Conservation (phyloP, 306 rosid species). For the Chamaecrista fasciculata region DNA sequence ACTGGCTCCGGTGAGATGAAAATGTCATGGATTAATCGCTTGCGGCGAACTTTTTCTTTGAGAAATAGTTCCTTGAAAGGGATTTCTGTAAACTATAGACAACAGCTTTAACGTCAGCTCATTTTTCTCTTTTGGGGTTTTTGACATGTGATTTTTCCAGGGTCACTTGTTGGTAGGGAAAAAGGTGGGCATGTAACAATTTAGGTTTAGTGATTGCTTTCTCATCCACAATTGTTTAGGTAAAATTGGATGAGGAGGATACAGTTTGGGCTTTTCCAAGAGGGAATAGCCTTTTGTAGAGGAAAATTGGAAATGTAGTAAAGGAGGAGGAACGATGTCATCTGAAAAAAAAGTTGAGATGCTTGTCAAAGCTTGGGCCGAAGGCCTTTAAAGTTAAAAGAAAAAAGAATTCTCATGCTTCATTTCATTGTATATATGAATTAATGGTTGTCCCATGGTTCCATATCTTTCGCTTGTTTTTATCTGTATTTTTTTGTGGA, state of each 20-base stretch:
- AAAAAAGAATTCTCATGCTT: conserved; percentile 17
- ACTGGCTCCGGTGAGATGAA: conserved; percentile 82
- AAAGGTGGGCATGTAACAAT: conserved; percentile 40
- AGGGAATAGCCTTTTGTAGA: conserved; percentile 73
- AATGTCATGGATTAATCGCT: conserved; percentile 60
- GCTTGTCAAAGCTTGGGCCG: conserved; percentile 61
- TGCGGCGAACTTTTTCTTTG: conserved; percentile 49
- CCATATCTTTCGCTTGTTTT: background rate
- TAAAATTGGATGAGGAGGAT: conserved; percentile 49
- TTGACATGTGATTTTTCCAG: conserved; percentile 51
- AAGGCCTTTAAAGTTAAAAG: conserved; percentile 79
- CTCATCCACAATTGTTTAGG: conserved; percentile 59
- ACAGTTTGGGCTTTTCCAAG: conserved; percentile 67
- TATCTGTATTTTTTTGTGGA: background rate
- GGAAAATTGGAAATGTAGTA: conserved; percentile 43
- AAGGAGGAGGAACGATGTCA: conserved; percentile 4
- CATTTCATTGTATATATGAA: conserved; percentile 24
- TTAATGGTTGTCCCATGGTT: background rate
- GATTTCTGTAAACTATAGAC: conserved; percentile 66
- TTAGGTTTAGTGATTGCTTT: conserved; percentile 58
- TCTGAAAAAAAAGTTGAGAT: background rate
- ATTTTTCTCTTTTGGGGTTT: conserved; percentile 27
- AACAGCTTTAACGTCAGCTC: conserved; percentile 35
- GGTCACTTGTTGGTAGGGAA: conserved; percentile 32
- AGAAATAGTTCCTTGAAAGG: conserved; percentile 61